Evolutionary conservation across 2,329 filamentous ascomycete genomes (phyloP), one percentile per base, ranked within the genome.

Genomic region (Fusarium setosum): DNA sequence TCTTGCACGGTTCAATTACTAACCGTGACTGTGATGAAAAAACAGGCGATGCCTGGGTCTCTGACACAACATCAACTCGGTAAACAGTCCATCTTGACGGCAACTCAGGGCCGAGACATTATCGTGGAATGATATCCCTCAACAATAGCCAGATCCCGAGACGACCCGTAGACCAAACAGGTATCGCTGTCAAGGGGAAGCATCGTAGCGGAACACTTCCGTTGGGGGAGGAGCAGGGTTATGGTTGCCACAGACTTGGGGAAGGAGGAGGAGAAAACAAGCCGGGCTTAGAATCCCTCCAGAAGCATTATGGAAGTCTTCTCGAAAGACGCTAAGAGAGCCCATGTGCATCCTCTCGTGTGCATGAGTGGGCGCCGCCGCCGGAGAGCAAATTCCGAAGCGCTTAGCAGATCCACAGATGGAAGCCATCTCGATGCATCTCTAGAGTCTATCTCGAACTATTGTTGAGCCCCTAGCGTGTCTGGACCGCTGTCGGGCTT

Each of bases 111-210:
- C 18, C 47, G 35, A 38, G 35, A 12, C 4, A 7, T 23, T 37
- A 12, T 49, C 51, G 40, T 64, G 49, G 53, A 41, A 42, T 34
- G 26, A 56, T 51, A 11, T 31, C 23, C 8, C 34, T 20, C 23
- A 32, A 48, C n/a, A 26, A 24, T 48, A 40, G 18, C 12, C 51
- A 29, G 42, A 54, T 61, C 11, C 52, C 65, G 65, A 68, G 34
- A 63, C 47, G 59, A 56, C 32, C 65, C 65, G 62, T 44, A 20
- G 20, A n/a, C 11, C 44, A 23, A 44, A 26, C 24, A 6, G 13
- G 20, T 10, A 26, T 23, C 42, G 24, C 15, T 26, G n/a, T 31
- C 32, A 34, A 15, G 17, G 23, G 18, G 18, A 47, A 29, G 26
- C 26, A 29, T 11, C 26, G 11, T 11, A 29, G 26, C 13, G 21